Evolutionary conservation across 169 alveolate species (phyloP).

Genomic region (Plasmodium falciparum): DNA sequence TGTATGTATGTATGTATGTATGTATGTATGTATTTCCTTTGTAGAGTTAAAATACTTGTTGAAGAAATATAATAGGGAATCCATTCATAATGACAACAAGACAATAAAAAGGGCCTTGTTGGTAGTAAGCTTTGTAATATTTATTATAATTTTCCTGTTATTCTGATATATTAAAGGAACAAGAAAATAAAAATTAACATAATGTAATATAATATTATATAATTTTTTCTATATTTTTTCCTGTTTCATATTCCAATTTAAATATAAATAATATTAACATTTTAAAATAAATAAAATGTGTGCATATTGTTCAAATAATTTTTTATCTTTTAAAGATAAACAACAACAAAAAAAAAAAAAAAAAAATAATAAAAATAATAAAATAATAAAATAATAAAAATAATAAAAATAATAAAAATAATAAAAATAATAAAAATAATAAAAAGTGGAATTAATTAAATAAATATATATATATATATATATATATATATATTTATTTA

Average conservation of each 20-base stretch:
- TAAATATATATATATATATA: too few species aligned
- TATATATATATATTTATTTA: too few species aligned
- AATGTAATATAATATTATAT: background rate
- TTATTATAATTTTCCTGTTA: conserved; percentile 58
- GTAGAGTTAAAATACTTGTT: conserved; percentile 48
- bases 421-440: background rate
- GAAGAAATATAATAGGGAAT: conserved; percentile 62
- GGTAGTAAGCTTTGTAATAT: conserved; percentile 31
- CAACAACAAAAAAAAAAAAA: conserved; percentile 2
- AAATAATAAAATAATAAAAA: background rate
- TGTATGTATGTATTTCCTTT: background rate
- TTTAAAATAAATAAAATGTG: background rate
- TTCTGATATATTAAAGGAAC: conserved; percentile 20
- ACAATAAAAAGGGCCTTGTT: conserved; percentile 42
- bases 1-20: background rate
- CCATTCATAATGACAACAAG: conserved; percentile 54
- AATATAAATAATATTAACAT: background rate
- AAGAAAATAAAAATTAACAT: too few species aligned
- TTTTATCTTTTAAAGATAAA: background rate
- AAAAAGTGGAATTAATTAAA: background rate
- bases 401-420: background rate
- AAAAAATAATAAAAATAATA: background rate
- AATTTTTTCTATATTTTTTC: background rate
- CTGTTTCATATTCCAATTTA: conserved; percentile 12
- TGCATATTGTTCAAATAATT: conserved; percentile 13